A percentile compares a stretch with the other conserved stretches of the same genome.
Evolutionary conservation across 306 rosid genomes (phyloP).

Genomic region (Echinosophora koreensis): DNA sequence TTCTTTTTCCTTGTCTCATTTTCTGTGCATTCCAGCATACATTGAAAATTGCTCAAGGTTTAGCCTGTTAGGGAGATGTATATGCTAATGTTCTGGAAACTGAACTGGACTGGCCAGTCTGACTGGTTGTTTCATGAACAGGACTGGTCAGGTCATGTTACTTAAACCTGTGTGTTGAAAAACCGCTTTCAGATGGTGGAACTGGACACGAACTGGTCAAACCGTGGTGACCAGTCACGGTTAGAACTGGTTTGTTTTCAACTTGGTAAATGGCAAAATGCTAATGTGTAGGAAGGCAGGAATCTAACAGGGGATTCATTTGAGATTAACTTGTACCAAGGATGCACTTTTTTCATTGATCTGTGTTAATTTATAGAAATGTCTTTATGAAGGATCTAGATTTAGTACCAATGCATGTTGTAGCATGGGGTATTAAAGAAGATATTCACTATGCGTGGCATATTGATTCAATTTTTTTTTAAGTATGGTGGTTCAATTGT

Average conservation of each 20-base stretch:
- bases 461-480: conserved; percentile 13
- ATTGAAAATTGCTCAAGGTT: conserved; percentile 31
- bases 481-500: conserved; percentile 3
- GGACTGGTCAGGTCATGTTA: background rate
- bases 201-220: background rate
- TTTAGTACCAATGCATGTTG: conserved; percentile 3
- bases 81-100: background rate
- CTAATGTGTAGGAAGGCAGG: too few species aligned
- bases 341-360: conserved; percentile 2
- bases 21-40: conserved; percentile 32
- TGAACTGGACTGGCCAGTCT: background rate
- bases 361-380: background rate
- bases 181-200: too few species aligned
- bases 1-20: conserved; percentile 30
- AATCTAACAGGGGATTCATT: background rate
- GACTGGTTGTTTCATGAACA: background rate
- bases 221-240: background rate
- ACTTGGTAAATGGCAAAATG: background rate
- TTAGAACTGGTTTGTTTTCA: background rate
- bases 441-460: conserved; percentile 27
- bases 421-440: conserved; percentile 18
- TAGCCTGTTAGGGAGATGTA: conserved; percentile 6
- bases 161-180: too few species aligned
- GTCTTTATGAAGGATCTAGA: conserved; percentile 26
- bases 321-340: background rate